Evolutionary conservation across 192 early-diverging fungal genomes (phyloP).

Genomic region (Spizellomyces punctatus): DNA sequence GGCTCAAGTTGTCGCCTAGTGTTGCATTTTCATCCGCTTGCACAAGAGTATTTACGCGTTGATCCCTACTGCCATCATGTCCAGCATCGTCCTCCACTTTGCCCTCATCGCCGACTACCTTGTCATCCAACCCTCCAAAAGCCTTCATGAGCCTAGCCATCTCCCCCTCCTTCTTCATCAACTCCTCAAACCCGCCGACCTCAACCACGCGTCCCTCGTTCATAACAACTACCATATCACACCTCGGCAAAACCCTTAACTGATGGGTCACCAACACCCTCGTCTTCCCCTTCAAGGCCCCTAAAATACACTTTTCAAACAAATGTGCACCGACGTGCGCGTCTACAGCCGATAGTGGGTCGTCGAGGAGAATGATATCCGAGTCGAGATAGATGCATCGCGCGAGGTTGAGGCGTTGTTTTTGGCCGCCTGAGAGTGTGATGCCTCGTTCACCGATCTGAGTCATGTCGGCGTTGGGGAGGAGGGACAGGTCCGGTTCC

Average conservation of each 20-base stretch:
- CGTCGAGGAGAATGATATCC: conserved; percentile 82
- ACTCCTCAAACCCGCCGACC: conserved; percentile 62
- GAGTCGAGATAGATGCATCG: conserved; percentile 74
- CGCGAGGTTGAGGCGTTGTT: conserved; percentile 80
- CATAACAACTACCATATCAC: conserved; percentile 72
- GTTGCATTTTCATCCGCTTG: neutral
- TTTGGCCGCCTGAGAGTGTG: conserved; percentile 74
- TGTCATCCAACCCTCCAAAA: conserved; percentile 64
- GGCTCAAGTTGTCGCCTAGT: neutral
- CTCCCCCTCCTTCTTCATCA: conserved; percentile 62
- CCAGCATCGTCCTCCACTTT: neutral
- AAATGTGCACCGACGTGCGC: conserved; percentile 66
- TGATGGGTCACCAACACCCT: conserved; percentile 85
- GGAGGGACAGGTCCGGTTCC: conserved; percentile 64
- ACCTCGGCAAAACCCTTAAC: conserved; percentile 73
- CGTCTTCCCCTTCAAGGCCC: conserved; percentile 71
- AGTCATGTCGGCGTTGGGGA: conserved; percentile 69
- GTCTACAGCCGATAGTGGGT: conserved; percentile 83
- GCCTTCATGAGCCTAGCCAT: conserved; percentile 61
- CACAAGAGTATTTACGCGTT: neutral
- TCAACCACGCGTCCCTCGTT: conserved; percentile 73
- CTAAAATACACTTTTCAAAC: conserved; percentile 73
- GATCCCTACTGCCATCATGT: too few species aligned
- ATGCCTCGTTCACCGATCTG: conserved; percentile 58
- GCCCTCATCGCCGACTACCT: conserved; percentile 37